Evolutionary conservation across 495 filamentous ascomycete species (phyloP).

Genomic region (Sphaerosporella brunnea): DNA sequence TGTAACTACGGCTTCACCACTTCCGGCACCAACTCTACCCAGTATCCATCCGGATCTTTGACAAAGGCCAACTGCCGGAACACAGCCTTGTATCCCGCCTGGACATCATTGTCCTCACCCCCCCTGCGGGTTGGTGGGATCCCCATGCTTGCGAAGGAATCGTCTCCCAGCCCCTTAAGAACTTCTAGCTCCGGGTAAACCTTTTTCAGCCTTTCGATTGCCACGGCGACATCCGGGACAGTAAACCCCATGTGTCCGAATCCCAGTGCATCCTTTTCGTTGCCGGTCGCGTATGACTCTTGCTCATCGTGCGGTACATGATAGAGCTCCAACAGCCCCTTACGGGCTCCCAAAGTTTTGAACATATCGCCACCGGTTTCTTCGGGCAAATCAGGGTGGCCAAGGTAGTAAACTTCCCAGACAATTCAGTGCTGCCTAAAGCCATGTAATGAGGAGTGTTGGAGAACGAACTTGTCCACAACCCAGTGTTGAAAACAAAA

Average conservation of each 20-base stretch:
- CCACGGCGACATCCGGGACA: neutral
- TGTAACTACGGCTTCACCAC: neutral
- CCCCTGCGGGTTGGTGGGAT: neutral
- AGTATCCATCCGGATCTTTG: constrained; percentile 2
- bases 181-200: neutral
- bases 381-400: constrained; percentile 1
- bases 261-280: neutral
- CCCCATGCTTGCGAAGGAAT: neutral
- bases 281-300: neutral
- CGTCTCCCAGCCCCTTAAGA: neutral
- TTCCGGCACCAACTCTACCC: constrained; percentile 4
- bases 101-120: neutral
- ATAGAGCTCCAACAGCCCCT: constrained; percentile 2
- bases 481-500: constrained; percentile 1
- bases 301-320: constrained; percentile 1
- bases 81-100: neutral
- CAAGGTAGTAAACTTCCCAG: constrained; percentile 6
- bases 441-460: neutral
- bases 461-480: neutral
- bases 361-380: neutral
- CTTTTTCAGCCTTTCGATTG: neutral
- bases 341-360: neutral
- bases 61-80: neutral
- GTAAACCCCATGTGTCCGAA: constrained; percentile 5
- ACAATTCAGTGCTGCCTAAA: neutral